phyloP scores from a whole-genome alignment of 2,329 filamentous ascomycete species.

The Penicillium expansum region DNA sequence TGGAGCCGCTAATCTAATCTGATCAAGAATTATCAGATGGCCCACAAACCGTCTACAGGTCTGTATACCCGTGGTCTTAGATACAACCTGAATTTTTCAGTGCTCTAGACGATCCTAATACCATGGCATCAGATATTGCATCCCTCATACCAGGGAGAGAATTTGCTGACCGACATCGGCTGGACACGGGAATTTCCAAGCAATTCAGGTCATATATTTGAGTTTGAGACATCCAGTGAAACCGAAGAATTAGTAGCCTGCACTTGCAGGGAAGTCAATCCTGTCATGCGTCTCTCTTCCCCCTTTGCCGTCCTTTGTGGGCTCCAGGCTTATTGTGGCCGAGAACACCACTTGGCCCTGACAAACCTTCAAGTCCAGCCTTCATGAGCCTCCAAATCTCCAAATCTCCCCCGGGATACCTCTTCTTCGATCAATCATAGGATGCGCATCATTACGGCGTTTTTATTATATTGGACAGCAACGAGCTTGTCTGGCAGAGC shows the following conservation, averaged over 20 bases:
- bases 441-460: constrained; percentile 14
- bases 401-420: too few species aligned
- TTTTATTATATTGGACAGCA: constrained; percentile 26
- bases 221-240: not conserved
- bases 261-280: not conserved
- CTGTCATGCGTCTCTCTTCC: not conserved
- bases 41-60: not conserved
- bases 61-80: not conserved
- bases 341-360: not conserved
- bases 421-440: constrained; percentile 23
- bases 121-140: too few species aligned
- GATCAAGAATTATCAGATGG: constrained; percentile 7
- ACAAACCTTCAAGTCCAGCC: not conserved
- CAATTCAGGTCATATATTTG: not conserved
- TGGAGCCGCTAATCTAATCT: constrained; percentile 7
- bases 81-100: not conserved
- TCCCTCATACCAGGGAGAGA: not conserved
- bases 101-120: not conserved
- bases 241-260: not conserved
- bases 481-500: constrained; percentile 30
- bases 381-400: too few species aligned
- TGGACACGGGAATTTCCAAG: not conserved
- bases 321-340: not conserved
- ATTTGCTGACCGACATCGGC: not conserved
- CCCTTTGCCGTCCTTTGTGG: not conserved